Base-by-base conservation (phyloP, 495 filamentous ascomycete species). In the Aspergillus asperescens region DNA sequence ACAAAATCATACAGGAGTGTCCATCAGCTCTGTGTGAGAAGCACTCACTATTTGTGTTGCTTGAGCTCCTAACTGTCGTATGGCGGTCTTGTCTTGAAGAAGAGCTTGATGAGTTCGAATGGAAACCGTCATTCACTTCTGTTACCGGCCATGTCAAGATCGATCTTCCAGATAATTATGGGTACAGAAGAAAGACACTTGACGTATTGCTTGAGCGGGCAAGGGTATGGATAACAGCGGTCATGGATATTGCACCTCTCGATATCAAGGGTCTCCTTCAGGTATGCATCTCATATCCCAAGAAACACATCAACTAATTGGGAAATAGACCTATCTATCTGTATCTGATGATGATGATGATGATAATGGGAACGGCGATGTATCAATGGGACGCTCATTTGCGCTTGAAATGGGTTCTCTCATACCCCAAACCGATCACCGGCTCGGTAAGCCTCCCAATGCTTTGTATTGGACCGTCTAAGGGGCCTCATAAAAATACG, bases 331-430 rank as follows among this genome's bases (percentile, higher is more conserved):
- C 0, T 98, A 97, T 67, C 78, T 98, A 18, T 96, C 93, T 12
- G 88, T 94, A 51, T 94, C 90, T 54, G 85, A 91, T 51, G 90
- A 96, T 55, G 86, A 94, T 52, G 86, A 85, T 51, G 90, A 96
- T 55, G 86, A 94, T 52, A 86, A 85, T 40, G 80, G 79, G 27
- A 91, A 91, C 63, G 91, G 90, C 3, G 87, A 96, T 62, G 81
- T 98, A 49, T 89, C 93, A 0, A 76, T 98, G 31, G 93, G 93
- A n/a, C 79, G 94, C 48, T 96, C 91, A 23, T 97, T 98, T 63
- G 93, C 93, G 6, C 68, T 94, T 5, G 90, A 96, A 59, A 90
- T 97, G 80, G 93, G 92, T 2, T 85, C 87, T 13, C 73, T 81
- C 6, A 90, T 98, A 56, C 92, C 93, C 3, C 76, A 77, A n/a